These are phyloP conservation scores for Teratosphaeria zuluensis DNA, from an alignment of 2,329 filamentous ascomycete genomes.

Conservation along the genomic window DNA sequence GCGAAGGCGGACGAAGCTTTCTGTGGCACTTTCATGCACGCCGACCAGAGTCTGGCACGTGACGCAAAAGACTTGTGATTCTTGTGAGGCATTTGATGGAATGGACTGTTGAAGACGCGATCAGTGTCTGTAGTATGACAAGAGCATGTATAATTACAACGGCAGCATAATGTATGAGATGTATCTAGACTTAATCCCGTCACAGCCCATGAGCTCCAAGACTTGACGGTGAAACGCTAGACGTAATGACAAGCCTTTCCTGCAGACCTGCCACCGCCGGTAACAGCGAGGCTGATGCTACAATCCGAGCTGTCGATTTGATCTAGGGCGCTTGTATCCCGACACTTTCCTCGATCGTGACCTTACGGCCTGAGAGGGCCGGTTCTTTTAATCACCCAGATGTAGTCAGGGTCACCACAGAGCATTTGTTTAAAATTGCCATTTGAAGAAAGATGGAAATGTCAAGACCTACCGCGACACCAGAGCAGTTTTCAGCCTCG, in stretches of 20 bases:
- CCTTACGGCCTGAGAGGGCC: conserved; percentile 23
- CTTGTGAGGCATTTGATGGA: background rate
- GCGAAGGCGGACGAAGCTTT: conserved; percentile 30
- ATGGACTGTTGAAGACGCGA: background rate
- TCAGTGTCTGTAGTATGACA: background rate
- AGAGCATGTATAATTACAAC: background rate
- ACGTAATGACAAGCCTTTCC: conserved; percentile 10
- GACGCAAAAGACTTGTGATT: conserved; percentile 21
- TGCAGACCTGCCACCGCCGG: conserved; percentile 16
- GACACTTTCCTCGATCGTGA: conserved; percentile 19
- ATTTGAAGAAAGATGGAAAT: conserved; percentile 5
- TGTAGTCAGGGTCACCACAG: background rate
- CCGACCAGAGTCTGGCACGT: conserved; percentile 30
- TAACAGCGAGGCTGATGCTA: conserved; percentile 12
- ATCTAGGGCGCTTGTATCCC: conserved; percentile 28
- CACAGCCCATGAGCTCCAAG: conserved; percentile 21
- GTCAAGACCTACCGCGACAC: conserved; percentile 32
- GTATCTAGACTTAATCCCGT: conserved; percentile 26
- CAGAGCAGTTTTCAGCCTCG: conserved; percentile 53
- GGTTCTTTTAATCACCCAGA: conserved; percentile 27
- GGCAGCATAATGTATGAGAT: conserved; percentile 4
- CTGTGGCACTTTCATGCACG: conserved; percentile 31
- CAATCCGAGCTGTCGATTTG: conserved; percentile 7
- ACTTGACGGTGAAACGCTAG: conserved; percentile 22
- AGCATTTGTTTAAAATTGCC: background rate